A percentile compares a stretch with the other conserved stretches of the same genome.
Conservation (phyloP, 1,139 yeast species). For the Entelexis paramagnoliae region DNA sequence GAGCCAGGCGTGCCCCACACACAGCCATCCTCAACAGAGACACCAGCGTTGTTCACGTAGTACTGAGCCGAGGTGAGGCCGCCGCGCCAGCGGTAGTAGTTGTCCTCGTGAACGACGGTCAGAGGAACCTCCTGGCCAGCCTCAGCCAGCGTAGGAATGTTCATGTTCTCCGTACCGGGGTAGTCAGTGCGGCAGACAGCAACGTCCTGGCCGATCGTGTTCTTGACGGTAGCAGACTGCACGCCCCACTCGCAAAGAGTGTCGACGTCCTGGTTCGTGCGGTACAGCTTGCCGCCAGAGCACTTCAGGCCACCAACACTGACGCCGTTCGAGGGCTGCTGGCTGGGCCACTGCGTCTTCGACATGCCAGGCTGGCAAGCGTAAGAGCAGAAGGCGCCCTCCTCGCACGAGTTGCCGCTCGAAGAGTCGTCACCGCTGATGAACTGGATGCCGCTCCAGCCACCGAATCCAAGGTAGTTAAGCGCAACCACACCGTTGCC, state of each 20-base stretch:
- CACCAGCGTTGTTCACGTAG: conserved; percentile 96
- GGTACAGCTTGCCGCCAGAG: conserved; percentile 66
- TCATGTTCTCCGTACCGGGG: conserved; percentile 99
- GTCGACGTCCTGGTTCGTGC: conserved; percentile 51
- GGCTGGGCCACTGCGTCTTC: conserved; percentile 90
- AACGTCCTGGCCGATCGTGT: conserved; percentile 53
- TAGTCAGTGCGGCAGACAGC: conserved; percentile 96
- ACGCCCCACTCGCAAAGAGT: conserved; percentile 80
- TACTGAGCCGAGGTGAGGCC: conserved; percentile 84
- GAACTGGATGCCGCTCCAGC: conserved; percentile 77
- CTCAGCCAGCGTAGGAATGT: conserved; percentile 69
- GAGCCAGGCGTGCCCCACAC: conserved; percentile 77
- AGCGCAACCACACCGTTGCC: conserved; percentile 85
- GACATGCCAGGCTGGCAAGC: conserved; percentile 96
- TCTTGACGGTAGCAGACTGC: conserved; percentile 55
- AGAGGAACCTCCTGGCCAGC: conserved; percentile 59
- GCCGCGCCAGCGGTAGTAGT: conserved; percentile 76
- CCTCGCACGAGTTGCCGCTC: conserved; percentile 57
- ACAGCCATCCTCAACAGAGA: conserved; percentile 79
- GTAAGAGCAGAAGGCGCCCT: conserved; percentile 90
- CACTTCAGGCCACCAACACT: conserved; percentile 86
- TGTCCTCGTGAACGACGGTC: conserved; percentile 66
- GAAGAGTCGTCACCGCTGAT: conserved; percentile 42
- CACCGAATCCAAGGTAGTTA: conserved; percentile 74
- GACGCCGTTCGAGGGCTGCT: conserved; percentile 77